Evolutionary conservation across 192 early-diverging fungal genomes (phyloP), one percentile per base, ranked within the genome.

Genomic region (Podochytrium sp.): DNA sequence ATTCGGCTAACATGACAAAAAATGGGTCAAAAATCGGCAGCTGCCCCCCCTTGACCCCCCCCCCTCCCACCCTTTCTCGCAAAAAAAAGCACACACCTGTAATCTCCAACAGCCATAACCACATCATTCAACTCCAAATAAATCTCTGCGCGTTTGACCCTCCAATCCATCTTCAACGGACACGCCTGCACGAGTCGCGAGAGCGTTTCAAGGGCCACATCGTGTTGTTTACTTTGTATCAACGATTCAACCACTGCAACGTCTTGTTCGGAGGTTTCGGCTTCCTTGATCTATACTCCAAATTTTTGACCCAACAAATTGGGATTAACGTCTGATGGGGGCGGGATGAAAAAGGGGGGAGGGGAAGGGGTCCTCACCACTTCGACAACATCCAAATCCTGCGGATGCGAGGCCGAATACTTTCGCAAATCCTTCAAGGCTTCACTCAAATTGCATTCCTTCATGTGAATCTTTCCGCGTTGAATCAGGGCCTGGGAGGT

Each of bases 41-140:
- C 20, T 47, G 43, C 43, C 20, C 43, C 6, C 10, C 47, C 47
- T 20, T 1, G 47, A 20, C 0, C n/a, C 14, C 30, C 30, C 14
- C 55, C n/a, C 55, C n/a, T 12, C 20, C 30, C n/a, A n/a, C n/a
- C n/a, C n/a, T n/a, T n/a, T n/a, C n/a, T n/a, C n/a, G n/a, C 35
- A 66, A 0, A 29, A 65, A 6, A 40, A n/a, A 16, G 1, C 1
- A 29, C 30, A 55, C 75, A 82, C 84, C 86, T 82, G 23, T 90
- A 82, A 78, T 98, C 96, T 16, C 92, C 89, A 61, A 89, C 89
- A 1, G 95, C 95, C 77, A 92, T 92, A 70, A 94, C 94, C n/a
- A 91, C 80, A 65, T 95, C 92, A 39, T 90, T 90, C 29, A 81
- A 79, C 2, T 81, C 81, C 16, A 94, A 67, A 65, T 94, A 89